These are phyloP conservation scores for Coprinopsis cinerea DNA, from an alignment of 768 basidiomycete species.

Conservation along the genomic window DNA sequence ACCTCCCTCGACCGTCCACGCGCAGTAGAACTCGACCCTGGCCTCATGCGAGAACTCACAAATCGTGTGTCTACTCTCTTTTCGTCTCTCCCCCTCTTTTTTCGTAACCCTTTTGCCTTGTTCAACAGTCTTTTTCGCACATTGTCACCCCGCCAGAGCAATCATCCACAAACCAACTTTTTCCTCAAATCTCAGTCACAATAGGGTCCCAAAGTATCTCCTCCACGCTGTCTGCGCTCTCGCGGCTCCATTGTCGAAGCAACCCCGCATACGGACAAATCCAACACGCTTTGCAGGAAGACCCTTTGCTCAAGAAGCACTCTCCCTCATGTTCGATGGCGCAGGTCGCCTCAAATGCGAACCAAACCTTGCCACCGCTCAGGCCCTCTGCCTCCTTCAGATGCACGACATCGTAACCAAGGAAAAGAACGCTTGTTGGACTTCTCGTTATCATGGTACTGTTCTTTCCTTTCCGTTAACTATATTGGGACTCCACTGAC, in stretches of 20 bases:
- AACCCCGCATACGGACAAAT: slow-evolving; percentile 51
- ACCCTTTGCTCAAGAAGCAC: slow-evolving; percentile 54
- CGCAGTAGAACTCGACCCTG: slow-evolving; percentile 47
- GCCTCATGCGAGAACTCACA: slow-evolving; percentile 66
- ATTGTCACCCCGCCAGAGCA: slow-evolving; percentile 71
- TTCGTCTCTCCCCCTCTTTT: slow-evolving; percentile 11
- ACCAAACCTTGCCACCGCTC: slow-evolving; percentile 63
- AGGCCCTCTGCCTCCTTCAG: slow-evolving; percentile 70
- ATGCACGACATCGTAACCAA: slow-evolving; percentile 54
- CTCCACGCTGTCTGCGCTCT: slow-evolving; percentile 72
- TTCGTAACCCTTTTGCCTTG: slow-evolving; percentile 8
- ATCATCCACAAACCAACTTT: slow-evolving; percentile 80
- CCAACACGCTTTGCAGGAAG: slow-evolving; percentile 52
- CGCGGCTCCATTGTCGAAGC: slow-evolving; percentile 70
- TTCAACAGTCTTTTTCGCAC: slow-evolving; percentile 69
- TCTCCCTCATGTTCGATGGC: slow-evolving; percentile 66
- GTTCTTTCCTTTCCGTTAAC: slow-evolving; percentile 12
- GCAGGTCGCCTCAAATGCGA: slow-evolving; percentile 58
- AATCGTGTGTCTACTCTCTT: slow-evolving; percentile 46
- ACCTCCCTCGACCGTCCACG: slow-evolving; percentile 36
- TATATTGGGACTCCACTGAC: slow-evolving; percentile 15
- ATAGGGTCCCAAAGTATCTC: slow-evolving; percentile 63
- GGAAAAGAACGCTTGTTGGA: slow-evolving; percentile 31
- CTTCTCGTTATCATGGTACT: slow-evolving; percentile 47
- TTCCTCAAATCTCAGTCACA: slow-evolving; percentile 55